phyloP scores from a whole-genome alignment of 345 rosid species.

The Hirschfeldia incana region DNA sequence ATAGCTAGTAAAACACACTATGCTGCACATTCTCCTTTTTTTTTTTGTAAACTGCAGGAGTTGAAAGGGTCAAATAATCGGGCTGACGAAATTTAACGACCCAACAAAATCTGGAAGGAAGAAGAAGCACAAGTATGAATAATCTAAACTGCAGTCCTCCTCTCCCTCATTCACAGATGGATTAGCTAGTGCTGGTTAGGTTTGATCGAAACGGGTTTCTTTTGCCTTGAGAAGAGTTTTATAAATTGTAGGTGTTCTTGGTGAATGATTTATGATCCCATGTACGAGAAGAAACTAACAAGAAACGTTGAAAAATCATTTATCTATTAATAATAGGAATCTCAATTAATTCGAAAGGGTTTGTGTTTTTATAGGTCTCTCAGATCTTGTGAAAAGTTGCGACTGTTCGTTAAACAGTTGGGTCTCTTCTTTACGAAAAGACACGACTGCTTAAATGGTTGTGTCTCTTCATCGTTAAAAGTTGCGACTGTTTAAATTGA shows the following conservation, averaged over 20 bases:
- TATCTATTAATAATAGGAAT: no score
- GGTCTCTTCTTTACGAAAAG: no score
- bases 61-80: background rate
- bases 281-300: background rate
- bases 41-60: background rate
- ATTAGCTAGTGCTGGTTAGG: background rate
- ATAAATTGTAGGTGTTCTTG: background rate
- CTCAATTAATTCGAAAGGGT: no score
- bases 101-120: background rate
- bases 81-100: background rate
- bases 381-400: no score
- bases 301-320: background rate
- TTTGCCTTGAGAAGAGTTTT: constrained; percentile 1
- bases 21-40: no score
- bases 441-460: no score
- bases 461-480: no score
- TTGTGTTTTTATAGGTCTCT: no score
- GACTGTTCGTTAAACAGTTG: no score
- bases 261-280: background rate
- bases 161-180: background rate
- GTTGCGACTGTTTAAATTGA: no score
- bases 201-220: background rate
- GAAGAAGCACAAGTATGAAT: constrained; percentile 4
- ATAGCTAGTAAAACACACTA: background rate
- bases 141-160: background rate